Percentiles rank a stretch among this genome's conserved stretches.
These are phyloP conservation scores for Rhinocladiella similis DNA, from an alignment of 2,329 filamentous ascomycete genomes.

Conservation along the genomic window DNA sequence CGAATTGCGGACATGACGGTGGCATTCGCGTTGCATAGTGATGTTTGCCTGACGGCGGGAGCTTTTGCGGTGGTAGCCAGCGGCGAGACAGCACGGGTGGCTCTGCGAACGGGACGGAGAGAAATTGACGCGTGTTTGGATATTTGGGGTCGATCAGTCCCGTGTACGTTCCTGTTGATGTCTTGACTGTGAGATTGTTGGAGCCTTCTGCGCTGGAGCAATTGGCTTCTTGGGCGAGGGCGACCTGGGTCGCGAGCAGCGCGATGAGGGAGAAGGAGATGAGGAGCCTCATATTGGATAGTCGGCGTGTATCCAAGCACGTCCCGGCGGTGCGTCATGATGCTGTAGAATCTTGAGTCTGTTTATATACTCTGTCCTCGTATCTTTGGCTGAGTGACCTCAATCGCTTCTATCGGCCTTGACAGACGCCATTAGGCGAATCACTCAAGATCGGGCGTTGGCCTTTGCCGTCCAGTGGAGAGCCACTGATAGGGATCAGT, in stretches of 20 bases:
- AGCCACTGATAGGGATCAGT: too few species aligned
- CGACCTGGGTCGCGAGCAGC: not conserved
- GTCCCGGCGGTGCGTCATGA: too few species aligned
- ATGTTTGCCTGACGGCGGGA: constrained; percentile 13
- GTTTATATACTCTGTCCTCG: too few species aligned
- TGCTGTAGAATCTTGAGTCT: too few species aligned
- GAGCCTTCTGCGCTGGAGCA: not conserved
- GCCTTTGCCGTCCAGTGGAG: too few species aligned
- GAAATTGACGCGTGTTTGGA: constrained; percentile 39
- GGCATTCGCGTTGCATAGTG: constrained; percentile 34
- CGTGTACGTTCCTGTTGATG: constrained; percentile 28
- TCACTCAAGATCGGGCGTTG: too few species aligned
- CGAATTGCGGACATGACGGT: constrained; percentile 33
- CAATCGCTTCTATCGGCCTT: too few species aligned
- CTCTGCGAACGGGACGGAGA: constrained; percentile 40
- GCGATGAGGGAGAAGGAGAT: not conserved
- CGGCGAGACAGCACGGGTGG: constrained; percentile 34
- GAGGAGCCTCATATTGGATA: not conserved
- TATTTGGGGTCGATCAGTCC: constrained; percentile 36
- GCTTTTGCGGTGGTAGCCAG: constrained; percentile 35
- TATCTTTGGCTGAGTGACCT: too few species aligned
- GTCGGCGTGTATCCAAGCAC: not conserved
- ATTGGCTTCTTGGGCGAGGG: not conserved
- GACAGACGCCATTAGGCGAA: too few species aligned
- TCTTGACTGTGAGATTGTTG: constrained; percentile 6